phyloP scores from a whole-genome alignment of 495 filamentous ascomycete species.

The Daldinia childiae region DNA sequence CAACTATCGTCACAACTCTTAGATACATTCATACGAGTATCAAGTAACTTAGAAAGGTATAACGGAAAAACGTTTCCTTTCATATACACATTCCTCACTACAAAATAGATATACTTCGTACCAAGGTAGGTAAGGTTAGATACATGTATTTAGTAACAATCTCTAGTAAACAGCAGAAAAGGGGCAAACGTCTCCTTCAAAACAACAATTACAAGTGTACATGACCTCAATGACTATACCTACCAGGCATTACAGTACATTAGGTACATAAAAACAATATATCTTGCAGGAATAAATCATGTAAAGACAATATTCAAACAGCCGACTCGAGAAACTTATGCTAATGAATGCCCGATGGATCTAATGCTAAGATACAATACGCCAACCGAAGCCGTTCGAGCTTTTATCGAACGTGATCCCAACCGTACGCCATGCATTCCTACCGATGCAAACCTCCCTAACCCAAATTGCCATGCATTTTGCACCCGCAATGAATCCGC shows the following conservation, averaged over 20 bases:
- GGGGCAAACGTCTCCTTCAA: background rate
- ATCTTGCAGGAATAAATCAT: background rate
- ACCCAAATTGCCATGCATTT: constrained; percentile 38
- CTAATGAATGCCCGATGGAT: constrained; percentile 20
- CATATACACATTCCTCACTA: background rate
- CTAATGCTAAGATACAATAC: constrained; percentile 29
- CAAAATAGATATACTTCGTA: background rate
- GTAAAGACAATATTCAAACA: constrained; percentile 4
- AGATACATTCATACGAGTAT: background rate
- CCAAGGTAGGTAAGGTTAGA: background rate
- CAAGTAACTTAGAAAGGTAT: background rate
- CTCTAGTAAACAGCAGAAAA: background rate
- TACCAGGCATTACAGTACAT: background rate
- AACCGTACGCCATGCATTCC: constrained; percentile 37
- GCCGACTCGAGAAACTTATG: constrained; percentile 18
- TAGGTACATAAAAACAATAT: background rate
- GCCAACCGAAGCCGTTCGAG: constrained; percentile 9
- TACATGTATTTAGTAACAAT: background rate
- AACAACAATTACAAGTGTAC: background rate
- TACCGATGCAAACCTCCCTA: constrained; percentile 21
- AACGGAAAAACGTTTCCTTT: background rate
- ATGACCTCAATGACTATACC: background rate
- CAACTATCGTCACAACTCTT: background rate
- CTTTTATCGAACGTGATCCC: constrained; percentile 9
- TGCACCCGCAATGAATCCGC: constrained; percentile 15